Base-by-base conservation (phyloP, 2,329 filamentous ascomycete genomes). In the Stemphylium lycopersici region DNA sequence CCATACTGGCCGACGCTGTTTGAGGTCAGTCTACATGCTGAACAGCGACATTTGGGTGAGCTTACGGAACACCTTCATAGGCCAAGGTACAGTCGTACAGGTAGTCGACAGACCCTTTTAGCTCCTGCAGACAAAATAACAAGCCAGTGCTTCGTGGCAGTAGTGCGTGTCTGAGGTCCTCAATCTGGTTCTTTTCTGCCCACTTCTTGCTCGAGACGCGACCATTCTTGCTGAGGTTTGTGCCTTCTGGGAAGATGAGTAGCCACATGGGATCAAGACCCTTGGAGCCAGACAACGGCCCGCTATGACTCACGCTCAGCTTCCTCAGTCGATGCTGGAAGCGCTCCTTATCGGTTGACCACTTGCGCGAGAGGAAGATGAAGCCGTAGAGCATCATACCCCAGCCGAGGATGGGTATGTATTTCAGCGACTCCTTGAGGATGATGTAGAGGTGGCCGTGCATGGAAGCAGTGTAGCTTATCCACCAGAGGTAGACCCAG, bases 401-500 rank as follows among this genome's bases (percentile, higher is more conserved):
- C 46, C 84, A 85, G 2, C 91, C 91, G 33, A 96, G 81, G 40
- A 96, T 67, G n/a, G 91, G 91, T 6, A 96, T 87, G 70, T 86
- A 90, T 72, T 90, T 92, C 56, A 96, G 83, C 2, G 90, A 92
- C 70, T 96, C 90, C 71, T 96, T 96, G 55, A 96, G 82, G 67
- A 96, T 93, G 72, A 96, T 96, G 79, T 91, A 96, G 64, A 96
- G 81, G 71, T 93, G 89, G 8, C 91, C 91, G 68, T 95, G 90
- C 85, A 91, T 91, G 33, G 82, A 81, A 38, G 88, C 87, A 31
- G 89, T 89, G 69, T 96, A 96, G 42, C 86, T 89, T 18, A 89
- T 86, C 91, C 91, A 96, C 91, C 91, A 96, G n/a, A 96, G 83
- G 73, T 96, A 96, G 16, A 96, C 76, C 91, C 91, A 96, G 77